Conservation (phyloP, 352 stramenopile genomes). For the Blastocystis hominis region DNA sequence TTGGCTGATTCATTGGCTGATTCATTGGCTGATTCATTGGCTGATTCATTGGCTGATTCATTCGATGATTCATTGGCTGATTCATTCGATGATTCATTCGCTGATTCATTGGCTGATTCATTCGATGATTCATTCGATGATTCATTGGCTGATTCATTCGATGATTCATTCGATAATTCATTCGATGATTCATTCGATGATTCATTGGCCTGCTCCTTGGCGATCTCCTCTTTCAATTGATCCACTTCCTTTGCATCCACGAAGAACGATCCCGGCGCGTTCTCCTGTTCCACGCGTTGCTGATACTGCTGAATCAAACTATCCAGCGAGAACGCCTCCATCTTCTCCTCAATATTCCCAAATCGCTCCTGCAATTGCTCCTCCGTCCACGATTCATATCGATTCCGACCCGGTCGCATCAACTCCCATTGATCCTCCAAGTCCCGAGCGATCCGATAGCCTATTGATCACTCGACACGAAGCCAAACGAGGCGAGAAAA, state of each 20-base stretch:
- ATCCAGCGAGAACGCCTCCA: constrained; percentile 17
- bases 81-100: background rate
- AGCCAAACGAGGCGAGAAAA: constrained; percentile 17
- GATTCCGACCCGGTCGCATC: constrained; percentile 28
- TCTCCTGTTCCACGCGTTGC: constrained; percentile 7
- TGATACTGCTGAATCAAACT: background rate
- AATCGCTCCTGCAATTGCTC: constrained; percentile 47
- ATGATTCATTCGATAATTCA: background rate
- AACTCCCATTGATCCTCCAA: constrained; percentile 44
- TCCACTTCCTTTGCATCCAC: background rate
- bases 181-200: background rate
- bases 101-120: background rate
- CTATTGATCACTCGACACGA: background rate
- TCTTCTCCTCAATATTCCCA: constrained; percentile 42
- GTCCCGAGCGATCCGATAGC: constrained; percentile 28
- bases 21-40: background rate
- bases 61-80: background rate
- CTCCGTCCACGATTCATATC: constrained; percentile 22
- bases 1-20: background rate
- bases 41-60: too few relatives aligned
- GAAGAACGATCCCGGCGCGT: background rate
- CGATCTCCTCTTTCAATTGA: background rate
- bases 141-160: too few relatives aligned
- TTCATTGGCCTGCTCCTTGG: background rate
- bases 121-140: too few relatives aligned